These are phyloP conservation scores for Mycena kentingensis DNA, from an alignment of 768 basidiomycete species.

Conservation along the genomic window DNA sequence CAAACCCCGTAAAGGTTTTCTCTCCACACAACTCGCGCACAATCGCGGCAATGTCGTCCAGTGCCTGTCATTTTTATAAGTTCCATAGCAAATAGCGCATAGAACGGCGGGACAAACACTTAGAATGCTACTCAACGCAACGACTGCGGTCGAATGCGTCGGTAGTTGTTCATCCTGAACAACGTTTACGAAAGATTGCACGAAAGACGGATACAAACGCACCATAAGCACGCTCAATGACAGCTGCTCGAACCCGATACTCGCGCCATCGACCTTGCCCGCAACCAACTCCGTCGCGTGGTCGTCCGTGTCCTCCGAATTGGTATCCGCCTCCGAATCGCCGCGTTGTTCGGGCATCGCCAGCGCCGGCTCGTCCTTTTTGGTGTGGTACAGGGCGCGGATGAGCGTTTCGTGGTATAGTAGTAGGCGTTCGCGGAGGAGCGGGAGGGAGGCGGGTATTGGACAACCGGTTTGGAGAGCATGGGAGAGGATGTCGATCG, in stretches of 20 bases:
- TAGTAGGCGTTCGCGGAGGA: slow-evolving; percentile 43
- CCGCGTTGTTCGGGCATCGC: slow-evolving; percentile 7
- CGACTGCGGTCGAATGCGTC: slow-evolving; percentile 45
- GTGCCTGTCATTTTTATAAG: slow-evolving; percentile 29
- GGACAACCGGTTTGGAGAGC: slow-evolving; percentile 38
- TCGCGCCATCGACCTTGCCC: slow-evolving; percentile 41
- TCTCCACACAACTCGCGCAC: slow-evolving; percentile 45
- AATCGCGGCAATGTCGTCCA: slow-evolving; percentile 43
- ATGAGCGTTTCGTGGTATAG: slow-evolving; percentile 43
- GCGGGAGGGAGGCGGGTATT: slow-evolving; percentile 41
- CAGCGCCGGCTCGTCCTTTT: background rate
- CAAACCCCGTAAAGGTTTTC: slow-evolving; percentile 42
- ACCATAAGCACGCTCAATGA: slow-evolving; percentile 43
- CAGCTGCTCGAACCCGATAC: slow-evolving; percentile 44
- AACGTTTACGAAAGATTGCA: background rate
- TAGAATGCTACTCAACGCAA: slow-evolving; percentile 43
- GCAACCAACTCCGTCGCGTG: slow-evolving; percentile 27
- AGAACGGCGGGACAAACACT: slow-evolving; percentile 29
- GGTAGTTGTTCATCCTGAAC: slow-evolving; percentile 44
- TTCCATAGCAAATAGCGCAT: background rate
- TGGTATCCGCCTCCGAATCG: slow-evolving; percentile 17
- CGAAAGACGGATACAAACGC: slow-evolving; percentile 6
- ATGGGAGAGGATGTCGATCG: slow-evolving; percentile 40
- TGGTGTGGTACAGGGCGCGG: slow-evolving; percentile 13
- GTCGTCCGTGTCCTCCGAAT: slow-evolving; percentile 16